Conservation (phyloP, 1,284 basidiomycete genomes). For the Ustilago xerochloae region DNA sequence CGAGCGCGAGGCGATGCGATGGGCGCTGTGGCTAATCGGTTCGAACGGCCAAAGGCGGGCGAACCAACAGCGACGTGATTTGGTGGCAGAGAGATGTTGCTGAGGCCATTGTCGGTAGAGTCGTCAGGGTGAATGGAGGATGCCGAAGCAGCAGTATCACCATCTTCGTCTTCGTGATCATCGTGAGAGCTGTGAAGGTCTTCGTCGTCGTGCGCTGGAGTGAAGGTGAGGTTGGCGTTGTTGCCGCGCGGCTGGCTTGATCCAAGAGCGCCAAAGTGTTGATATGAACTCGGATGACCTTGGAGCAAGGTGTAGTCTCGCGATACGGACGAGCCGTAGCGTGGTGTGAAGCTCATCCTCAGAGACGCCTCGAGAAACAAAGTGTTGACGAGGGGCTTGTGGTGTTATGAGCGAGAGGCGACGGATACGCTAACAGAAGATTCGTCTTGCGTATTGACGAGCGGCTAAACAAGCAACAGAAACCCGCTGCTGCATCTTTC, state of each 20-base stretch:
- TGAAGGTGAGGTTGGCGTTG: background rate
- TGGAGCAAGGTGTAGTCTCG: constrained; percentile 48
- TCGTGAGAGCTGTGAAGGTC: constrained; percentile 4
- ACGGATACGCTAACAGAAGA: too few relatives aligned
- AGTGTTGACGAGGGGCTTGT: background rate
- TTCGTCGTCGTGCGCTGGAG: constrained; percentile 2
- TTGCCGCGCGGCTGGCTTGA: constrained; percentile 5
- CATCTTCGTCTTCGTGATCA: constrained; percentile 18
- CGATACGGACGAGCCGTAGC: constrained; percentile 50
- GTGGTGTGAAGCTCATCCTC: constrained; percentile 47
- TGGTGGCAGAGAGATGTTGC: constrained; percentile 41
- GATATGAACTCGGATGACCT: constrained; percentile 46
- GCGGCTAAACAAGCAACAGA: background rate
- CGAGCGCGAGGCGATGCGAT: constrained; percentile 35
- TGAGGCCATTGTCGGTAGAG: constrained; percentile 28
- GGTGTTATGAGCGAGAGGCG: background rate
- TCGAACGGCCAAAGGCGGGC: constrained; percentile 30
- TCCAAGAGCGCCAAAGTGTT: constrained; percentile 37
- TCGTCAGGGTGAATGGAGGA: constrained; percentile 33
- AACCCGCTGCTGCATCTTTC: background rate
- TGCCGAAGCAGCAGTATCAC: constrained; percentile 9
- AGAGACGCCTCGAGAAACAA: background rate
- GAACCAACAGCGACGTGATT: constrained; percentile 22
- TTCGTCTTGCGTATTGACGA: background rate
- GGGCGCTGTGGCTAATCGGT: constrained; percentile 25